Percentiles rank a stretch among this genome's conserved stretches.
phyloP scores from a whole-genome alignment of 73 alveolate species.

The Paramecium biaurelia region DNA sequence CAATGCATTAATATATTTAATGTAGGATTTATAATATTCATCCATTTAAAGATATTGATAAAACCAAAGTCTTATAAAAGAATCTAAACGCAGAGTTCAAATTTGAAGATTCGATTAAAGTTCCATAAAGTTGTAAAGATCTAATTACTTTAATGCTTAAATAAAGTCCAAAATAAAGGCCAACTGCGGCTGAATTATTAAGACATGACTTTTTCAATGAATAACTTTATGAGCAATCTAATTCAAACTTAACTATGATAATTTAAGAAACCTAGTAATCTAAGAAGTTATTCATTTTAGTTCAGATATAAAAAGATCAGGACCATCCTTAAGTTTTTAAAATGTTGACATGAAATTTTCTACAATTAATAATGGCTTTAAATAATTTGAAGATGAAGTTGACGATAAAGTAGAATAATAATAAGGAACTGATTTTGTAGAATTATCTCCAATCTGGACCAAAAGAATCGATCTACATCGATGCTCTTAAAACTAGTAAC shows the following conservation, averaged over 20 bases:
- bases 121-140: not conserved
- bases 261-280: not conserved
- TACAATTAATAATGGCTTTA: not conserved
- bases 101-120: not conserved
- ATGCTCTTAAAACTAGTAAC: not conserved
- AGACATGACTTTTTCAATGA: not conserved
- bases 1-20: not conserved
- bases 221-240: not conserved
- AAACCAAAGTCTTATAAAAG: not conserved
- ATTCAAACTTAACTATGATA: not conserved
- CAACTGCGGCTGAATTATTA: not conserved
- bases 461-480: not conserved
- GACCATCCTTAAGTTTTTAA: not conserved
- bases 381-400: not conserved
- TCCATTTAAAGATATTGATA: conserved; percentile 17
- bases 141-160: not conserved
- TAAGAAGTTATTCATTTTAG: not conserved
- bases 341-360: not conserved
- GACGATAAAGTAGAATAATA: not conserved
- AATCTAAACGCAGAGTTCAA: not conserved
- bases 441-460: not conserved
- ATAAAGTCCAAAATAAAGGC: not conserved
- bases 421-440: not conserved
- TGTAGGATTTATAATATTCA: not conserved
- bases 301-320: not conserved